Evolutionary conservation across 2,329 filamentous ascomycete species (phyloP).

Genomic region (Monilinia vaccinii-corymbosi): DNA sequence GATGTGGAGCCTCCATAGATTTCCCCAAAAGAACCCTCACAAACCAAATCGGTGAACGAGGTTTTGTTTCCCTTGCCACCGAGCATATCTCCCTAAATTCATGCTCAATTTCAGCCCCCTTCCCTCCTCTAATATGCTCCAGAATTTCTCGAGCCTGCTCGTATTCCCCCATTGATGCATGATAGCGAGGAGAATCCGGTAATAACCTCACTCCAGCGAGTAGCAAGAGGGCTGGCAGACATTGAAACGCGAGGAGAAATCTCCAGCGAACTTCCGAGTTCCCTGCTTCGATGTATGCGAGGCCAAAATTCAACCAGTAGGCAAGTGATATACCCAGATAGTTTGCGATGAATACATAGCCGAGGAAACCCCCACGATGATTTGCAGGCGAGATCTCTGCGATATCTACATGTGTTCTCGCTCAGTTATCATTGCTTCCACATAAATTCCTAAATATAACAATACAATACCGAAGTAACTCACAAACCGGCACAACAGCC

Average conservation of each 20-base stretch:
- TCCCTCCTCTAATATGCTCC: slow-evolving; percentile 10
- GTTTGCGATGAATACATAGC: slow-evolving; percentile 27
- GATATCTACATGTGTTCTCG: slow-evolving; percentile 8
- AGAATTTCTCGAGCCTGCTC: slow-evolving; percentile 14
- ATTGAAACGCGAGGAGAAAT: slow-evolving; percentile 28
- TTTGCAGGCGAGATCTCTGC: slow-evolving; percentile 25
- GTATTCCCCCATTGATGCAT: slow-evolving; percentile 11
- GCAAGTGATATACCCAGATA: slow-evolving; percentile 26
- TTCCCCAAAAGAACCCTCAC: slow-evolving; percentile 32
- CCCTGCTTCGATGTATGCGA: slow-evolving; percentile 32
- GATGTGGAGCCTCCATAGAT: slow-evolving; percentile 27
- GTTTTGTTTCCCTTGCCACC: slow-evolving; percentile 26
- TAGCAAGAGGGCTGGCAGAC: slow-evolving; percentile 35
- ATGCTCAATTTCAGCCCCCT: slow-evolving; percentile 15
- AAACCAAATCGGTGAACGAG: slow-evolving; percentile 33
- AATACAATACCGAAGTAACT: neutral
- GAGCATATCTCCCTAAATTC: slow-evolving; percentile 31
- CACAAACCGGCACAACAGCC: slow-evolving; percentile 24
- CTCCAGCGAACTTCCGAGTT: slow-evolving; percentile 23
- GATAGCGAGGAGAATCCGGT: slow-evolving; percentile 35
- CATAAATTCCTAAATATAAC: neutral
- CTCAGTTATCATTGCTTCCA: neutral
- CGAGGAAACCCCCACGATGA: slow-evolving; percentile 25
- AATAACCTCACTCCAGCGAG: slow-evolving; percentile 33
- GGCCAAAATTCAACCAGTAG: slow-evolving; percentile 29